Conservation (phyloP, 768 basidiomycete genomes). For the Termitomyces sp. region DNA sequence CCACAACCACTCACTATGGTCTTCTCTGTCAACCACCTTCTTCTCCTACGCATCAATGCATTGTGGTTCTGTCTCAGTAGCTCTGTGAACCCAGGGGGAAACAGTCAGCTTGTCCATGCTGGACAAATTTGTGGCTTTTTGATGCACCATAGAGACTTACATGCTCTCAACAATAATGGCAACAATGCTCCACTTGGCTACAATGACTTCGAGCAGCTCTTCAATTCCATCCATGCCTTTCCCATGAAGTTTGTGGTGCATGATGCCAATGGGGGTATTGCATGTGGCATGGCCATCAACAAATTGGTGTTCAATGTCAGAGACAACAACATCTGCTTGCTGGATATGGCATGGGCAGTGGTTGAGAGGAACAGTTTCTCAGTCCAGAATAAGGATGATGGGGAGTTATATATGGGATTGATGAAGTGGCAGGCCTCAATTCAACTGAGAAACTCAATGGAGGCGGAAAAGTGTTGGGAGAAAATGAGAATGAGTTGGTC, state of each 20-base stretch:
- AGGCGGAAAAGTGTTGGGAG: background rate
- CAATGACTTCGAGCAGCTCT: background rate
- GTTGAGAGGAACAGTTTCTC: background rate
- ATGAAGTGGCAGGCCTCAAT: background rate
- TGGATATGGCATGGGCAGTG: background rate
- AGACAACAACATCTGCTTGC: background rate
- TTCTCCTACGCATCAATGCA: background rate
- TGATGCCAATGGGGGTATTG: background rate
- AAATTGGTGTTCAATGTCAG: background rate
- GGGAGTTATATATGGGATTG: background rate
- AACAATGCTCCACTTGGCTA: background rate
- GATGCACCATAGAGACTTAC: too few species aligned
- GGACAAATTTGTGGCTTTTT: background rate
- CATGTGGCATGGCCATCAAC: background rate
- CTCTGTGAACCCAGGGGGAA: background rate
- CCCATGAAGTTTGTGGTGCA: background rate
- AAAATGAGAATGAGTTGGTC: background rate
- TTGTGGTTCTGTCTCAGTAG: background rate
- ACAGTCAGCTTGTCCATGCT: background rate
- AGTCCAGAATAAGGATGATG: background rate
- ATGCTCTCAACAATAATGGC: background rate
- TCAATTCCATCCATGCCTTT: background rate
- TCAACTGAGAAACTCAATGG: background rate
- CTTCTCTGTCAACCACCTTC: background rate
- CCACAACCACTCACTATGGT: background rate